Evolutionary conservation across 2,329 filamentous ascomycete genomes (phyloP), one percentile per base, ranked within the genome.

Genomic region (Trichoderma hamatum): DNA sequence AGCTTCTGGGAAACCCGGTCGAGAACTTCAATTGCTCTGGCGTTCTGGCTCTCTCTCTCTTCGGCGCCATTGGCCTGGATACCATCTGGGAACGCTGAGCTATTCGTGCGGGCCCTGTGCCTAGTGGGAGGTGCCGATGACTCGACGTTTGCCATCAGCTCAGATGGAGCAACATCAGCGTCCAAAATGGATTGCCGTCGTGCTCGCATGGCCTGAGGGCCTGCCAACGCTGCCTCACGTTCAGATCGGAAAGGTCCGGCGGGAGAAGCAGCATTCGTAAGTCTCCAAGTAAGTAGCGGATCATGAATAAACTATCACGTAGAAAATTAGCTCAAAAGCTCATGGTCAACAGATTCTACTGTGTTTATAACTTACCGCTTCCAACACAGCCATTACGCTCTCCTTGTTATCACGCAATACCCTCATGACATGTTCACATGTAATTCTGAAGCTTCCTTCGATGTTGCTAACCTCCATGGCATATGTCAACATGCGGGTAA

Each of bases 391-490:
- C 93, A 99, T 97, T 70, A 99, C 87, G 52, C 94, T 97, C 82
- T 99, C 96, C 82, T 99, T 99, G 81, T 99, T 99, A 73, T 96
- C 94, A 68, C 96, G 86, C 72, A 99, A 84, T 16, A 99, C 94
- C 71, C 96, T 89, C 96, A 99, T 99, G 62, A 97, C 95, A 75
- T 97, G 94, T 81, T 99, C 96, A 75, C 95, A 99, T 6, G 96
- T 98, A 69, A 97, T 98, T 70, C 96, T 90, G 85, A 97, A 99
- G 81, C 93, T 97, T 74, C 96, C 96, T 80, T 99, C 96, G 73
- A 99, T 99, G 78, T 99, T 99, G 86, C 94, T 97, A 68, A 99
- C 96, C 82, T 99, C 96, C 96, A 99, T 99, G 26, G 96, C 96
- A 78, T 97, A 99, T 0, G 96, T 99, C 81, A 99, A 88, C 96